Percentiles rank a stretch among this genome's conserved stretches.
phyloP scores from a whole-genome alignment of 495 filamentous ascomycete genomes.

The Aspergillus asperescens region DNA sequence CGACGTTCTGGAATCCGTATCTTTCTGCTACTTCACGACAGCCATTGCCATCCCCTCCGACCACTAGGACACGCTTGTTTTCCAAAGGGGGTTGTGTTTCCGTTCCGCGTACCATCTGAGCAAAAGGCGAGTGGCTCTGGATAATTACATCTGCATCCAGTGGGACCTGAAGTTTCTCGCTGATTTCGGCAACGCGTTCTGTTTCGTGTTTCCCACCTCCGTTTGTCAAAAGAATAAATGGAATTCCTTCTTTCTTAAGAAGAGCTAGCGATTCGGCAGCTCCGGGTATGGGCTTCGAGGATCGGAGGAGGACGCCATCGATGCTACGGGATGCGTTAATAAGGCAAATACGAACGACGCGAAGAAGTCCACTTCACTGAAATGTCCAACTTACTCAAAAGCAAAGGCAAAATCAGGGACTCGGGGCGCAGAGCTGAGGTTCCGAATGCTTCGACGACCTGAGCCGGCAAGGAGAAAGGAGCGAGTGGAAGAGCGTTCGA shows the following conservation, averaged over 20 bases:
- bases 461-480: slow-evolving; percentile 16
- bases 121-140: slow-evolving; percentile 82
- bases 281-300: slow-evolving; percentile 70
- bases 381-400: slow-evolving; percentile 61
- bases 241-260: slow-evolving; percentile 65
- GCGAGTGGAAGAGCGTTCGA: slow-evolving; percentile 22
- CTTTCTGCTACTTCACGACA: slow-evolving; percentile 72
- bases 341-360: neutral
- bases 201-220: slow-evolving; percentile 76
- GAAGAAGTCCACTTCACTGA: neutral
- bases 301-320: slow-evolving; percentile 92
- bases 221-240: slow-evolving; percentile 85
- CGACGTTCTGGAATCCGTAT: slow-evolving; percentile 81
- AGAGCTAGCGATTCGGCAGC: slow-evolving; percentile 68
- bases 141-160: slow-evolving; percentile 64
- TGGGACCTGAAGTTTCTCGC: slow-evolving; percentile 52
- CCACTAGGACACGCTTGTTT: slow-evolving; percentile 72
- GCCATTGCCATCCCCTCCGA: slow-evolving; percentile 71
- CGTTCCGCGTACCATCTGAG: slow-evolving; percentile 42
- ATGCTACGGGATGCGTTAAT: slow-evolving; percentile 51
- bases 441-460: slow-evolving; percentile 29
- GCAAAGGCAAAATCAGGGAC: slow-evolving; percentile 71
- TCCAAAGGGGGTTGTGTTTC: slow-evolving; percentile 41
- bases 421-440: slow-evolving; percentile 24
- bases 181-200: slow-evolving; percentile 65